Evolutionary conservation across 768 basidiomycete species (phyloP).

Genomic region (Dioszegia aurantiaca): DNA sequence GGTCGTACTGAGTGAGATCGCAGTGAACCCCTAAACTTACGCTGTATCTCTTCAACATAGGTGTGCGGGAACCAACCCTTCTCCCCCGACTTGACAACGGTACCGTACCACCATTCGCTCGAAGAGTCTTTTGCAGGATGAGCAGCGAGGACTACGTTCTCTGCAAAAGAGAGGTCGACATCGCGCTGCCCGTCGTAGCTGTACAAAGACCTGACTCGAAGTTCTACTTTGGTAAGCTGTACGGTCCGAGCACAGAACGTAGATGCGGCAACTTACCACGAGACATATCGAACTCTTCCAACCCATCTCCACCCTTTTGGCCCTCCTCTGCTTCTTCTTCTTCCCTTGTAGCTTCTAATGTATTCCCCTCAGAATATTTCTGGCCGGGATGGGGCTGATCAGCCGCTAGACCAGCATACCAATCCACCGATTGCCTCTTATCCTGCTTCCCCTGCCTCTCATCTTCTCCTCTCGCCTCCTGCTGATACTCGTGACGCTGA

Average conservation of each 20-base stretch:
- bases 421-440: conserved; percentile 79
- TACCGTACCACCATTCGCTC: conserved; percentile 94
- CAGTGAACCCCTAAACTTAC: conserved; percentile 55
- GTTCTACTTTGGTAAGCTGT: conserved; percentile 55
- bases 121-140: conserved; percentile 77
- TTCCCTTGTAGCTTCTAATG: conserved; percentile 56
- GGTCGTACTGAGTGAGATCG: neutral
- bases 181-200: conserved; percentile 78
- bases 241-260: neutral
- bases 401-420: conserved; percentile 83
- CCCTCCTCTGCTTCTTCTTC: conserved; percentile 55
- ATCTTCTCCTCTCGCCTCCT: conserved; percentile 13
- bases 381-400: conserved; percentile 54
- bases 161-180: conserved; percentile 81
- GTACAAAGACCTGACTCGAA: conserved; percentile 76
- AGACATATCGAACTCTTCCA: conserved; percentile 51
- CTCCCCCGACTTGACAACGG: conserved; percentile 62
- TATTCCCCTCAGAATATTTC: neutral
- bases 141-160: conserved; percentile 72
- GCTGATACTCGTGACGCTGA: conserved; percentile 16
- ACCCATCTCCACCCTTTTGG: conserved; percentile 50
- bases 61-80: conserved; percentile 86
- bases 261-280: conserved; percentile 42
- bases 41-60: conserved; percentile 72
- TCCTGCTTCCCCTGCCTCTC: conserved; percentile 30